Evolutionary conservation across 1,284 basidiomycete genomes (phyloP).

Genomic region (Pseudozyma hubeiensis): DNA sequence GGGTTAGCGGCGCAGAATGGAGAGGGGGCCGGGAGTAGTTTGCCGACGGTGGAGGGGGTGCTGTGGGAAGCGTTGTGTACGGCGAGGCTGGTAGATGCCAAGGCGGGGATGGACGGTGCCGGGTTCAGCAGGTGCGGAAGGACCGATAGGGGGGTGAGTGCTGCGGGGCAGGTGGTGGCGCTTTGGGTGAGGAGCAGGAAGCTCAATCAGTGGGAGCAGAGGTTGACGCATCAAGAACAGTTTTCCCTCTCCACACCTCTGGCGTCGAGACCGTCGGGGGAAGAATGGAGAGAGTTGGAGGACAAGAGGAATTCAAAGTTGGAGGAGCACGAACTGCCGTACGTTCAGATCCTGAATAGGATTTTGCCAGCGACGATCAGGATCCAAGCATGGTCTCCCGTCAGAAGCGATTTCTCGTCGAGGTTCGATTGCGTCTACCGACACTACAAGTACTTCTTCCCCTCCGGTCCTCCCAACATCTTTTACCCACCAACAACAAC

Average conservation of each 20-base stretch:
- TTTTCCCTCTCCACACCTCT: not conserved
- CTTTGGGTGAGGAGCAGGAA: constrained; percentile 74
- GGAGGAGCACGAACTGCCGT: constrained; percentile 76
- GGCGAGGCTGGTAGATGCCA: constrained; percentile 57
- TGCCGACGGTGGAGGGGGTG: constrained; percentile 91
- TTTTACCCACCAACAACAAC: constrained; percentile 30
- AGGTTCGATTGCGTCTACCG: constrained; percentile 86
- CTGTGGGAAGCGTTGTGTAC: constrained; percentile 78
- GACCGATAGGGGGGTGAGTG: constrained; percentile 94
- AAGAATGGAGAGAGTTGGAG: constrained; percentile 35
- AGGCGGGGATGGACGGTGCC: constrained; percentile 72
- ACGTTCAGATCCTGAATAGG: constrained; percentile 85
- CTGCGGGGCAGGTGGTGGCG: constrained; percentile 91
- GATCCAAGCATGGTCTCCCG: constrained; percentile 93
- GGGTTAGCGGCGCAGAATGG: constrained; percentile 79
- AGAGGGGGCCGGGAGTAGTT: constrained; percentile 71
- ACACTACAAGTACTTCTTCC: constrained; percentile 97
- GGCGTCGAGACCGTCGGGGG: not conserved
- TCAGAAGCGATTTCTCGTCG: constrained; percentile 83
- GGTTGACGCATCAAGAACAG: constrained; percentile 14
- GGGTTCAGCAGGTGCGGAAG: constrained; percentile 91
- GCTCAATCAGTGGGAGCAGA: constrained; percentile 53
- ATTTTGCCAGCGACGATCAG: constrained; percentile 89
- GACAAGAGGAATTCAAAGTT: constrained; percentile 42
- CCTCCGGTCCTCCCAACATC: constrained; percentile 47